Base-by-base conservation (phyloP, 176 grass and related monocot genomes). In the Aegilops longissima region DNA sequence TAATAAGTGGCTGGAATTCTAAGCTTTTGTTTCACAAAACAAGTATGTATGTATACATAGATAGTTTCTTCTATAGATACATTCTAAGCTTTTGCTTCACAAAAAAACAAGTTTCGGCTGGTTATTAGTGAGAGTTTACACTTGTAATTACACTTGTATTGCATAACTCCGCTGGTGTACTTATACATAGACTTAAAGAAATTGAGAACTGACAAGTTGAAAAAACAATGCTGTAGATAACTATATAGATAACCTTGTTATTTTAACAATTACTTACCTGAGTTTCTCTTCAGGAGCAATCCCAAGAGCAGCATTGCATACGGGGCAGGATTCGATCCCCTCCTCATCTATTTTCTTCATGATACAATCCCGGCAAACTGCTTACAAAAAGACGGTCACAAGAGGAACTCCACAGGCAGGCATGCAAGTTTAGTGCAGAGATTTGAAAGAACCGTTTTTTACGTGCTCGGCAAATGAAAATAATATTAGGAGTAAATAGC, bases 281-380 rank as follows among this genome's bases (percentile, higher is more conserved):
- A 97, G 94, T 81, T 97, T 99, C 58, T 99, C 94, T 84, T 88
- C 86, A 88, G 97, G 94, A 79, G 86, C 52, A 77, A 87, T 73
- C 42, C 97, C 97, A 65, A 99, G 87, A 80, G 93, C 78, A 83
- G 86, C 90, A 9, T 90, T 54, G 86, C 97, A 99, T 81, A 92
- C 93, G 31, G 97, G 97, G 73, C 97, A 99, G 36, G 62, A 84
- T 13, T 93, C 94, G 1, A 82, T 21, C 23, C 94, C 92, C n/a
- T 97, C 92, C 2, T 92, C 91, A 78, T 88, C 83, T 80, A 99
- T 92, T 91, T 97, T 94, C 40, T 93, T 84, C 83, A 93, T 80
- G 88, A 99, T 93, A 68, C 97, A 99, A 40, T 89, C 90, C 92
- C 81, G 81, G 51, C 97, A 99, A 92, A 99, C 97, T 99, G 91